Evolutionary conservation across 2,329 filamentous ascomycete species (phyloP).

Genomic region (Fusarium robinianum): DNA sequence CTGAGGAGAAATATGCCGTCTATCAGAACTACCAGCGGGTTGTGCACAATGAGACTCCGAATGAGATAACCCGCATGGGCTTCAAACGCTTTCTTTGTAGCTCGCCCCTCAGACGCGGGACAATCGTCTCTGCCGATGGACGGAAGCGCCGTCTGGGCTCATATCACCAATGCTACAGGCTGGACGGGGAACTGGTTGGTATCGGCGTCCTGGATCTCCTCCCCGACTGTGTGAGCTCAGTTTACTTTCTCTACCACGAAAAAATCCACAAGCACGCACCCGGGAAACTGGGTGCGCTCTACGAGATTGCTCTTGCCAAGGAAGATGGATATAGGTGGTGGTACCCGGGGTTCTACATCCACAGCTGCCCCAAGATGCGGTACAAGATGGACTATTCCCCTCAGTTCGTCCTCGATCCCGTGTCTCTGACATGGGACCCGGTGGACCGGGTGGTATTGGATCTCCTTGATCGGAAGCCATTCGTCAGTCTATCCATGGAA

Average conservation of each 20-base stretch:
- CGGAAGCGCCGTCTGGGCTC: constrained; percentile 66
- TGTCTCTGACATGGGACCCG: constrained; percentile 64
- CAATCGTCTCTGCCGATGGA: constrained; percentile 51
- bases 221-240: constrained; percentile 76
- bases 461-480: constrained; percentile 59
- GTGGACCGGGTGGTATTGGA: constrained; percentile 57
- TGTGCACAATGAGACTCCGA: constrained; percentile 69
- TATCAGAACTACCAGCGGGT: constrained; percentile 76
- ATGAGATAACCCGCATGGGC: constrained; percentile 61
- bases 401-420: constrained; percentile 74
- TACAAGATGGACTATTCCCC: constrained; percentile 83
- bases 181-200: constrained; percentile 76
- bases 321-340: constrained; percentile 75
- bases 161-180: constrained; percentile 80
- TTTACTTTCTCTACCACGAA: constrained; percentile 82
- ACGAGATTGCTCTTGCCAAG: constrained; percentile 71
- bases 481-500: constrained; percentile 54
- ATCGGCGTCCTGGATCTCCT: constrained; percentile 78
- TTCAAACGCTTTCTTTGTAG: constrained; percentile 76
- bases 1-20: constrained; percentile 73
- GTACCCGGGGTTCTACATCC: constrained; percentile 83
- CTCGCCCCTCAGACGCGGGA: constrained; percentile 64
- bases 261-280: constrained; percentile 71
- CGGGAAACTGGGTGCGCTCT: constrained; percentile 75
- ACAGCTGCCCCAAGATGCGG: constrained; percentile 78